Evolutionary conservation across 2,329 filamentous ascomycete species (phyloP), one percentile per base, ranked within the genome.

Genomic region (Colletotrichum gloeosporioides): DNA sequence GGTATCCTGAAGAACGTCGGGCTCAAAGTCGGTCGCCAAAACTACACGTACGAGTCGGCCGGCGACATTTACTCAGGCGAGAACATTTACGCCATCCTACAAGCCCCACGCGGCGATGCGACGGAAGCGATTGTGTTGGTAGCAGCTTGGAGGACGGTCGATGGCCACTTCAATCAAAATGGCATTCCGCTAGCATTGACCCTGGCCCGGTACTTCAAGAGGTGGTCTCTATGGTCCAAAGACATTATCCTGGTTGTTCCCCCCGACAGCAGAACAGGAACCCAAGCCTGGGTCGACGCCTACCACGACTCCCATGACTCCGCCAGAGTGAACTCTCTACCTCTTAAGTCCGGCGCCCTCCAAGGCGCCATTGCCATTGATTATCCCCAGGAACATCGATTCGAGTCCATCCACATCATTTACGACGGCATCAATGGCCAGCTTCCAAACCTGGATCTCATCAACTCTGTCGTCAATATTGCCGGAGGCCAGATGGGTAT

Each of bases 171-270:
- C 79, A 99, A 99, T 85, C 90, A 93, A 78, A 97, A 96, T 77
- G 97, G 96, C 22, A 93, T 99, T 8, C 93, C 96, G 9, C 90
- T 99, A 36, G 93, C 96, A 3, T 87, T 99, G 80, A 96, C 96
- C 1, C 86, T 99, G 79, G 95, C 95, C 32, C 92, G 97, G 79
- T 99, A 99, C 86, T 99, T 99, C 87, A 98, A 98, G 85, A 92
- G 95, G 64, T 99, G 97, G 97, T 98, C 96, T 69, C 90, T 99
- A 32, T 99, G 97, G 97, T 98, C 96, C 75, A 99, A 99, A 85
- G 97, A 99, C 84, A 98, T 99, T 79, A 96, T 99, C 75, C 92
- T 99, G 80, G 86, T 99, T 8, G 90, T 99, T 63, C 93, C 97
- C 0, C 93, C 95, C 0, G 97, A 99, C 85, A 98, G 95, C 84